A percentile compares a stretch with the other conserved stretches of the same genome.
These are phyloP conservation scores for Rhizopogon salebrosus DNA, from an alignment of 768 basidiomycete genomes.

Conservation along the genomic window DNA sequence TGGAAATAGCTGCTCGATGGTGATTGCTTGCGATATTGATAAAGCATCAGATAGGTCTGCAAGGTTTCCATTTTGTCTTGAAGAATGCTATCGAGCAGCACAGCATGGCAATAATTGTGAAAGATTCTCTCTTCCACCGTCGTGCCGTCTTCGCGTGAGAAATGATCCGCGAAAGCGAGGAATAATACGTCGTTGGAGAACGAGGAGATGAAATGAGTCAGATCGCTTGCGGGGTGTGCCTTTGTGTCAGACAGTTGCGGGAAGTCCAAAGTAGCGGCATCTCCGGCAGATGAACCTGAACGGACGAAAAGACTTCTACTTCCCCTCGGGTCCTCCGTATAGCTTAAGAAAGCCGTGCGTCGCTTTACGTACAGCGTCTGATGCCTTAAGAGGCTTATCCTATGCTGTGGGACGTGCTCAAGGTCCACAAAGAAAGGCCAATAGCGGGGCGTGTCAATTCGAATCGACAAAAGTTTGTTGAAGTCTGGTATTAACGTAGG, in stretches of 20 bases:
- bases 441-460: constrained; percentile 91
- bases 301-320: constrained; percentile 88
- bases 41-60: constrained; percentile 69
- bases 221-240: constrained; percentile 63
- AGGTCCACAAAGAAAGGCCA: constrained; percentile 90
- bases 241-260: constrained; percentile 67
- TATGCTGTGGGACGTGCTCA: constrained; percentile 59
- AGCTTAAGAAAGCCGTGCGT: constrained; percentile 86
- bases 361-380: constrained; percentile 92
- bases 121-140: constrained; percentile 57
- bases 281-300: constrained; percentile 79
- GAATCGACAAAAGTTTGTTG: constrained; percentile 72
- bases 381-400: constrained; percentile 60
- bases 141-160: constrained; percentile 58
- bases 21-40: constrained; percentile 59
- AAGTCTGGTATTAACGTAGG: constrained; percentile 92
- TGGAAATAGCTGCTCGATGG: constrained; percentile 57
- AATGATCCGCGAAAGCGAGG: constrained; percentile 75
- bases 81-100: constrained; percentile 81
- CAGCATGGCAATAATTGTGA: constrained; percentile 69
- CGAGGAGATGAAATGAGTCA: constrained; percentile 81
- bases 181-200: constrained; percentile 80
- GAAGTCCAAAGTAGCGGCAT: constrained; percentile 82
- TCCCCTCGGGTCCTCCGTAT: constrained; percentile 90
- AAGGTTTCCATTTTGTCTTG: constrained; percentile 83